Evolutionary conservation across 768 basidiomycete species (phyloP).

Genomic region (Imleria badia): DNA sequence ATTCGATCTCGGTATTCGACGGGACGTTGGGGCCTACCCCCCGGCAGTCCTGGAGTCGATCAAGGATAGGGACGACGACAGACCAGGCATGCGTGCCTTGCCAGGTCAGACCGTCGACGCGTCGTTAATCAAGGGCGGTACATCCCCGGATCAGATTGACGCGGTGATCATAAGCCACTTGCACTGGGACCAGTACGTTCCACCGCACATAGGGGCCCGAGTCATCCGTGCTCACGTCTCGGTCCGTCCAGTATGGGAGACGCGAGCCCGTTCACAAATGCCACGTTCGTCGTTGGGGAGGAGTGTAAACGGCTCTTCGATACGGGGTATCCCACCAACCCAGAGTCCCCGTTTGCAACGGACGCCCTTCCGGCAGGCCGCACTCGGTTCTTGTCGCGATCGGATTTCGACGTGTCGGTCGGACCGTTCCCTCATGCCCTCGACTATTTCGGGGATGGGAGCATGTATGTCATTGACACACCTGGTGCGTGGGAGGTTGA

Average conservation of each 20-base stretch:
- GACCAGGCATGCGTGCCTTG: too few species aligned
- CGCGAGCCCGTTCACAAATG: slow-evolving; percentile 40
- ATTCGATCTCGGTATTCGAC: slow-evolving; percentile 62
- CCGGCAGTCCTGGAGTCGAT: slow-evolving; percentile 29
- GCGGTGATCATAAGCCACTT: slow-evolving; percentile 48
- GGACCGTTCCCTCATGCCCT: slow-evolving; percentile 48
- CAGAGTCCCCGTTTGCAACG: slow-evolving; percentile 28
- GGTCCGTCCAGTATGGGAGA: slow-evolving; percentile 38
- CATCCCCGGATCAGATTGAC: slow-evolving; percentile 42
- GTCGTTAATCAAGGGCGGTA: slow-evolving; percentile 48
- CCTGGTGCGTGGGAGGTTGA: slow-evolving; percentile 33
- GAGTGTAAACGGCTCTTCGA: slow-evolving; percentile 36
- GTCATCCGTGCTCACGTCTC: neutral
- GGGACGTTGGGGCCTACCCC: slow-evolving; percentile 42
- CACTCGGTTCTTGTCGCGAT: slow-evolving; percentile 34
- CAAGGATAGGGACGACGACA: too few species aligned
- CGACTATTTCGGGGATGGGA: slow-evolving; percentile 55
- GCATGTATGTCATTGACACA: slow-evolving; percentile 53
- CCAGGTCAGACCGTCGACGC: slow-evolving; percentile 45
- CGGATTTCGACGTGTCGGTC: slow-evolving; percentile 36
- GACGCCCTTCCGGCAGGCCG: slow-evolving; percentile 38
- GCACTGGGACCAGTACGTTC: slow-evolving; percentile 45
- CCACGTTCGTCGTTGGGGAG: slow-evolving; percentile 47
- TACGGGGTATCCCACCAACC: slow-evolving; percentile 42
- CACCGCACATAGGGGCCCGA: neutral